These are phyloP conservation scores for Cytospora mali DNA, from an alignment of 2,329 filamentous ascomycete genomes.

Conservation along the genomic window DNA sequence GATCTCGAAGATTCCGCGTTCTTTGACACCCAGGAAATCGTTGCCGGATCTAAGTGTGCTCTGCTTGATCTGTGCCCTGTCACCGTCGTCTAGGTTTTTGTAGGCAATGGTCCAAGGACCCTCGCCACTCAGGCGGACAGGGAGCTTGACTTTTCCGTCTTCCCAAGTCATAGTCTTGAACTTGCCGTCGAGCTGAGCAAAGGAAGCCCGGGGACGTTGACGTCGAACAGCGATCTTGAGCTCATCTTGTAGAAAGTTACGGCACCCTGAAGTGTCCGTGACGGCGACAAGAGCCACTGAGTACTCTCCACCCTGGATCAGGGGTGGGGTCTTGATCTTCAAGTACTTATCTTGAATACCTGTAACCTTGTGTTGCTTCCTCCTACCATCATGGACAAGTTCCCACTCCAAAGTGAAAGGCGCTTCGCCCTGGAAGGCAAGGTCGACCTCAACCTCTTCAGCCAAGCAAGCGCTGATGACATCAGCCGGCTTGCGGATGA, in stretches of 20 bases:
- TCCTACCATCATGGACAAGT: constrained; percentile 84
- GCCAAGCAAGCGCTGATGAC: constrained; percentile 77
- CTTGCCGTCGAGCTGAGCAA: constrained; percentile 83
- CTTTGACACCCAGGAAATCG: constrained; percentile 66
- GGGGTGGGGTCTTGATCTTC: constrained; percentile 73
- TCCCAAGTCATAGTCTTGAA: constrained; percentile 76
- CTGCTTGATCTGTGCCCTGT: constrained; percentile 46
- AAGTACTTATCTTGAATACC: constrained; percentile 65
- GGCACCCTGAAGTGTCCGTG: constrained; percentile 84
- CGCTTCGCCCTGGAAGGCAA: constrained; percentile 75
- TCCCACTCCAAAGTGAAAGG: constrained; percentile 94
- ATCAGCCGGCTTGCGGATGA: constrained; percentile 59
- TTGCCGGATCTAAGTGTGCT: constrained; percentile 61
- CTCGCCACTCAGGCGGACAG: constrained; percentile 82
- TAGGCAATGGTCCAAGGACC: constrained; percentile 82
- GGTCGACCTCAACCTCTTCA: constrained; percentile 71
- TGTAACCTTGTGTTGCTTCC: constrained; percentile 67
- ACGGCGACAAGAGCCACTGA: constrained; percentile 83
- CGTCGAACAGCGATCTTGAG: constrained; percentile 83
- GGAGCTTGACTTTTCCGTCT: constrained; percentile 71
- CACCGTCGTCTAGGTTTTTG: constrained; percentile 62
- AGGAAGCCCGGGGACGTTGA: constrained; percentile 83
- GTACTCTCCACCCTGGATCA: constrained; percentile 86
- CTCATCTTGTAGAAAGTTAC: constrained; percentile 82
- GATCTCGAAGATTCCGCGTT: constrained; percentile 78